Conservation (phyloP, 2,329 filamentous ascomycete species). For the Neophaeococcomyces mojaviensis region DNA sequence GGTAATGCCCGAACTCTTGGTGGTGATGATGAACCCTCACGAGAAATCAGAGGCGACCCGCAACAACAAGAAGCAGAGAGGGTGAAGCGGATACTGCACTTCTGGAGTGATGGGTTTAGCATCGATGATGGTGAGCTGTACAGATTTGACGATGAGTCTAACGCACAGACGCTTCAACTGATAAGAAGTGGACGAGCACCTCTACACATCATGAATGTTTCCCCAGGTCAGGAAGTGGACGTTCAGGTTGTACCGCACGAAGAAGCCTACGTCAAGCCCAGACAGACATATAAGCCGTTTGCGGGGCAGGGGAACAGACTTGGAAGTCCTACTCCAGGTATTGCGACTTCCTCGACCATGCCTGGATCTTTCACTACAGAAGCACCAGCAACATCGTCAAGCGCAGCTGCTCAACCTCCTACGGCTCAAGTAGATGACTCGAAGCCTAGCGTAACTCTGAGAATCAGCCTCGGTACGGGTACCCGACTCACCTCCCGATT, state of each 20-base stretch:
- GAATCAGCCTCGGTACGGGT: conserved; percentile 57
- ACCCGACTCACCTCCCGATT: conserved; percentile 54
- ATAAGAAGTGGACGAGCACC: conserved; percentile 58
- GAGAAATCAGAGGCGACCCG: conserved; percentile 46
- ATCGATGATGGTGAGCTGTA: conserved; percentile 59
- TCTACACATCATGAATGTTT: conserved; percentile 55
- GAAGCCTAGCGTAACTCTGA: conserved; percentile 51
- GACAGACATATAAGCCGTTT: conserved; percentile 59
- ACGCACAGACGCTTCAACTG: conserved; percentile 53
- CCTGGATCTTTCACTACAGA: conserved; percentile 24
- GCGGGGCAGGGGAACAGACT: conserved; percentile 53
- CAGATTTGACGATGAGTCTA: conserved; percentile 55
- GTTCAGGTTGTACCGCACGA: conserved; percentile 58
- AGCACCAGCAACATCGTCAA: conserved; percentile 27
- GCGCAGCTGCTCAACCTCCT: conserved; percentile 25
- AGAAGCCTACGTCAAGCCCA: conserved; percentile 52
- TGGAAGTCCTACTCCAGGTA: conserved; percentile 55
- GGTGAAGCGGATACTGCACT: conserved; percentile 53
- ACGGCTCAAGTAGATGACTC: conserved; percentile 49
- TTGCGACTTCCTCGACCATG: conserved; percentile 24
- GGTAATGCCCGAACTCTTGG: conserved; percentile 58
- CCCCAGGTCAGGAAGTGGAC: conserved; percentile 57
- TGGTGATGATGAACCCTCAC: conserved; percentile 55
- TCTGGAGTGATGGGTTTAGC: conserved; percentile 60
- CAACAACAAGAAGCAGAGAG: conserved; percentile 38